Base-by-base conservation (phyloP, 2,329 filamentous ascomycete genomes). In the Lojkania enalia region DNA sequence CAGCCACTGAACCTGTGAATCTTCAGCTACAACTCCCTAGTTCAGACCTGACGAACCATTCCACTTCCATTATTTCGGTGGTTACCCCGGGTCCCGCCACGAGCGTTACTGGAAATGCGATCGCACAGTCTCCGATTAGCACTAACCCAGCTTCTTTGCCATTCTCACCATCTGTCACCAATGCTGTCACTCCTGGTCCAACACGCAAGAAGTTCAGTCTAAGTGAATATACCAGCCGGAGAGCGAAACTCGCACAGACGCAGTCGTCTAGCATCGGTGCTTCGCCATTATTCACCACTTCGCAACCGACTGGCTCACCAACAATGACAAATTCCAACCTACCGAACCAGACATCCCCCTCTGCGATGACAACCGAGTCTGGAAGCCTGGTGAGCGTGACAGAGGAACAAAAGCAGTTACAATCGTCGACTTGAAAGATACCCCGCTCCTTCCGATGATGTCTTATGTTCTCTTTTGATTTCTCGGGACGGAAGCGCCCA, bases 151-250 rank as follows among this genome's bases (percentile, higher is more conserved):
- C 52, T 33, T 52, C 55, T 4, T 68, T 66, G 21, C 60, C 62
- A 9, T 66, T 70, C 45, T 70, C 69, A 7, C 64, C 67, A 29
- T 67, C 70, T 7, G 70, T 75, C 19, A 65, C 64, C n/a, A 67
- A 66, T 35, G 67, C 72, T 7, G 61, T 75, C n/a, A 66, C 63
- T 15, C 69, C 73, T 16, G 64, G 60, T 29, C 73, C 71, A 19
- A 64, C 67, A 18, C 69, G 71, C 46, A 78, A 78, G 64, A 78
- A 77, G 63, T 64, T 78, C 45, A 77, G 74, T 49, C 53, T 78
- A n/a, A 76, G 74, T 51, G 75, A 77, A 41, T 78, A 77, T 46
- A 76, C 73, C 4, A 74, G 70, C 39, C 66, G 74, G 37, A 71
- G 62, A 43, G 74, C 72, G 44, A 70, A 70, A 42, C 49, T 67